Evolutionary conservation across 83 land plant species (phyloP).

Genomic region (Thuja plicata): DNA sequence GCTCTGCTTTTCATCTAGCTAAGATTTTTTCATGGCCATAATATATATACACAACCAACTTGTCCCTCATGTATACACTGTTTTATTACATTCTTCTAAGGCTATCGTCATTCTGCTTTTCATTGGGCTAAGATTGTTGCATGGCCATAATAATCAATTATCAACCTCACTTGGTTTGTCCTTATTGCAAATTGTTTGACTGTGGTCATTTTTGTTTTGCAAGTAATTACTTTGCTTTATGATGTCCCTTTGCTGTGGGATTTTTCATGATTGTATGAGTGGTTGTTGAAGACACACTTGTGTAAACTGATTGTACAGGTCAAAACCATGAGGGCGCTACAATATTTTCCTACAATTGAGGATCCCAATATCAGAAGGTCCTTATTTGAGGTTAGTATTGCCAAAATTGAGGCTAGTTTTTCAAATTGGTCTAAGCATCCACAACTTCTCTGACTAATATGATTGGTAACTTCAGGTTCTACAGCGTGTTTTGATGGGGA

Average conservation of each 20-base stretch:
- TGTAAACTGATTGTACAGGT: conserved; percentile 55
- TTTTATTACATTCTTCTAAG: not conserved
- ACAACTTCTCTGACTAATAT: not conserved
- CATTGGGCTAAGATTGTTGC: not conserved
- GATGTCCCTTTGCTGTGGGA: not conserved
- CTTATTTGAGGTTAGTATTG: conserved; percentile 79
- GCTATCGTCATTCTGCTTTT: not conserved
- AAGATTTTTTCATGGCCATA: not conserved
- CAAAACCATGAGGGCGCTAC: conserved; percentile 98
- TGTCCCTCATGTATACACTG: too few relatives aligned
- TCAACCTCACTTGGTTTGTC: not conserved
- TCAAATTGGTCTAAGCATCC: not conserved
- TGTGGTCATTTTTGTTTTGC: not conserved
- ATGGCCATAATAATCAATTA: not conserved
- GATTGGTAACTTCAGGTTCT: conserved; percentile 63
- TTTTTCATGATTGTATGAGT: not conserved
- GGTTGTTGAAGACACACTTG: not conserved
- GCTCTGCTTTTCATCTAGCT: not conserved
- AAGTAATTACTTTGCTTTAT: not conserved
- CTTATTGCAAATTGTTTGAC: not conserved
- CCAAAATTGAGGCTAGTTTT: not conserved
- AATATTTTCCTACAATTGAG: conserved; percentile 95
- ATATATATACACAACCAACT: too few relatives aligned
- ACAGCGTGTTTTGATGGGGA: conserved; percentile 95
- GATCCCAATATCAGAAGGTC: conserved; percentile 94